Conservation (phyloP, 495 filamentous ascomycete species). For the Penicillium alfredii region DNA sequence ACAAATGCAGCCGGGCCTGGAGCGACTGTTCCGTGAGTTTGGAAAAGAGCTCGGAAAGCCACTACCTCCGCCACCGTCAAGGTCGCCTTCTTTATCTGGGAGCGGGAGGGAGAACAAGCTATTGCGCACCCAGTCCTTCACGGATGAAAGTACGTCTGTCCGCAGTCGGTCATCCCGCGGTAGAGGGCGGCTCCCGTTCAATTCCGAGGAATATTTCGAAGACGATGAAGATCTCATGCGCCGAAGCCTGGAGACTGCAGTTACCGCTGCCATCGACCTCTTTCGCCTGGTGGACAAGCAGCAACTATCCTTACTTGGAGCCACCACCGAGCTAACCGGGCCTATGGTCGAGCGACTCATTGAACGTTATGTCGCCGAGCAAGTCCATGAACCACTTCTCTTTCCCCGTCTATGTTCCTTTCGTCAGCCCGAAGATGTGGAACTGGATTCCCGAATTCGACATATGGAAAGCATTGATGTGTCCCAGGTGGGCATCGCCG, state of each 20-base stretch:
- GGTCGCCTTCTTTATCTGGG: slow-evolving; percentile 37
- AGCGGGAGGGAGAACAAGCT: slow-evolving; percentile 21
- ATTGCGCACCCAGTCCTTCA: slow-evolving; percentile 18
- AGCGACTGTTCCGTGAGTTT: slow-evolving; percentile 87
- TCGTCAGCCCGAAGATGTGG: slow-evolving; percentile 75
- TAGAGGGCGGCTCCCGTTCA: slow-evolving; percentile 39
- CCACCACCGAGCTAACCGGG: slow-evolving; percentile 90
- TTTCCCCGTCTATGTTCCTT: slow-evolving; percentile 77
- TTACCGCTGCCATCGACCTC: slow-evolving; percentile 89
- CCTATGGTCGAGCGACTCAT: slow-evolving; percentile 88
- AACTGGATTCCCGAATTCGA: slow-evolving; percentile 81
- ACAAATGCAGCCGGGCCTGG: slow-evolving; percentile 91
- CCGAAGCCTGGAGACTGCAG: slow-evolving; percentile 78
- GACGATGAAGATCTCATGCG: slow-evolving; percentile 87
- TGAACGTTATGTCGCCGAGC: slow-evolving; percentile 90
- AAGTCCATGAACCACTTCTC: slow-evolving; percentile 80
- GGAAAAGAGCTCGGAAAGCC: slow-evolving; percentile 78
- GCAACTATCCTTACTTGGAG: slow-evolving; percentile 83
- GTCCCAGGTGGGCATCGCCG: slow-evolving; percentile 82
- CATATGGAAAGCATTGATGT: slow-evolving; percentile 94
- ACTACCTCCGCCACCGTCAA: slow-evolving; percentile 68
- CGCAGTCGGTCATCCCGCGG: slow-evolving; percentile 32
- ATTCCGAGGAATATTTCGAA: slow-evolving; percentile 52
- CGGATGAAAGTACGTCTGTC: slow-evolving; percentile 32
- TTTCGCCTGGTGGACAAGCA: slow-evolving; percentile 95